phyloP scores from a whole-genome alignment of 371 early-diverging fungal genomes.

The Amoeboaphelidium protococcarum region DNA sequence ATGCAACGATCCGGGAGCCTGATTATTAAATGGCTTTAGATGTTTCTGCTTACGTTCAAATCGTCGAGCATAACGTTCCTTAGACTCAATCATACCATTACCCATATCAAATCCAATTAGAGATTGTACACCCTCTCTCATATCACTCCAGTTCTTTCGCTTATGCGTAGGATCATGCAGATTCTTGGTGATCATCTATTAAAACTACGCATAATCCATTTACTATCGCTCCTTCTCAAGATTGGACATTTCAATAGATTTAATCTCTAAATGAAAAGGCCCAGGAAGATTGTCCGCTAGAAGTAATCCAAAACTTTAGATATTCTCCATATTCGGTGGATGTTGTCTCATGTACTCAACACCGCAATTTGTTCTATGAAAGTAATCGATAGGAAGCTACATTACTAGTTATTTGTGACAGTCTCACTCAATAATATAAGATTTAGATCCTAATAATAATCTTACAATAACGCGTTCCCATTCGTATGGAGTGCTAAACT shows the following conservation, averaged over 20 bases:
- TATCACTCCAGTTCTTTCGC: not conserved
- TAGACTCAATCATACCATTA: not conserved
- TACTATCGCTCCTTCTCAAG: not conserved
- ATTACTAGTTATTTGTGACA: too few species aligned
- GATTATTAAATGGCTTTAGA: too few species aligned
- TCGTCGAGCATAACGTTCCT: too few species aligned
- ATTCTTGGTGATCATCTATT: not conserved
- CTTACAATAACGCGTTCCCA: not conserved
- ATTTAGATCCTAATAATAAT: too few species aligned
- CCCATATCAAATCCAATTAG: not conserved
- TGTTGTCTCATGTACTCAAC: not conserved
- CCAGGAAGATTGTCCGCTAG: not conserved
- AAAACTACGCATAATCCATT: not conserved
- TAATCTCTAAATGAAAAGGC: not conserved
- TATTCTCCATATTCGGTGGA: not conserved
- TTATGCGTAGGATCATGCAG: not conserved
- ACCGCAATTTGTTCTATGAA: not conserved
- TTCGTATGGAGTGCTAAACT: not conserved
- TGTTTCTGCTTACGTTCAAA: too few species aligned
- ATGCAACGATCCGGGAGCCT: too few species aligned
- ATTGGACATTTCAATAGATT: not conserved
- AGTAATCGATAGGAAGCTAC: not conserved
- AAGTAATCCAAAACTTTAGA: not conserved
- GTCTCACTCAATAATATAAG: too few species aligned
- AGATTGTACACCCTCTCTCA: not conserved